These are phyloP conservation scores for Emergomyces pasteurianus DNA, from an alignment of 2,329 filamentous ascomycete genomes.

Conservation along the genomic window DNA sequence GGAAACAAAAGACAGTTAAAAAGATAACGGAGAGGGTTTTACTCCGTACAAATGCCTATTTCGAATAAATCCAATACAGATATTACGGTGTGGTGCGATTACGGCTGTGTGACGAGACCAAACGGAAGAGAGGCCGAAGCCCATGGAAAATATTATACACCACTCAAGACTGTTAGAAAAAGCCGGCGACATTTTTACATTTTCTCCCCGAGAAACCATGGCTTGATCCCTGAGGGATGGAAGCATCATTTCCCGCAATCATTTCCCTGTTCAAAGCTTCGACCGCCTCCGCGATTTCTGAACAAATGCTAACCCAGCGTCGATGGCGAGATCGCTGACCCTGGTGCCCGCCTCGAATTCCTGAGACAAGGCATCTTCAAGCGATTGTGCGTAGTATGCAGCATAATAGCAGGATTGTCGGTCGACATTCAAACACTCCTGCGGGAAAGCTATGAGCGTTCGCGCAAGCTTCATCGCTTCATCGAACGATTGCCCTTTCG, in stretches of 20 bases:
- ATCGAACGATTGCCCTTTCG: slow-evolving; percentile 38
- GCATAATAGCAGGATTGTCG: slow-evolving; percentile 39
- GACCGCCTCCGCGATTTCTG: background rate
- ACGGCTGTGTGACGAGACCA: background rate
- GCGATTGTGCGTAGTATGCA: slow-evolving; percentile 36
- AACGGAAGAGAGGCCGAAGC: background rate
- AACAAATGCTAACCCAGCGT: slow-evolving; percentile 7
- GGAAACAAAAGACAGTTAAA: background rate
- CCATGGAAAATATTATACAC: background rate
- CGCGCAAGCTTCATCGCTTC: slow-evolving; percentile 39
- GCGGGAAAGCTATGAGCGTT: slow-evolving; percentile 39
- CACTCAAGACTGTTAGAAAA: background rate
- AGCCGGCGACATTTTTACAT: background rate
- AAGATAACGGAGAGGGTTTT: background rate
- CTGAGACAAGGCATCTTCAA: slow-evolving; percentile 39
- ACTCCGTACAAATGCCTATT: background rate
- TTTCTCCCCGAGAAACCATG: background rate
- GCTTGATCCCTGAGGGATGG: background rate
- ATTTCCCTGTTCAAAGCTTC: background rate
- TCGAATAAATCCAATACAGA: background rate
- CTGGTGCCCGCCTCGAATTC: slow-evolving; percentile 37
- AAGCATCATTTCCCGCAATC: background rate
- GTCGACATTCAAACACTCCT: slow-evolving; percentile 42
- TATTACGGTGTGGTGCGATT: background rate
- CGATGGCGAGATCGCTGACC: slow-evolving; percentile 24